A percentile compares a stretch with the other conserved stretches of the same genome.
phyloP scores from a whole-genome alignment of 805 yeast species.

The Metschnikowia borealis region DNA sequence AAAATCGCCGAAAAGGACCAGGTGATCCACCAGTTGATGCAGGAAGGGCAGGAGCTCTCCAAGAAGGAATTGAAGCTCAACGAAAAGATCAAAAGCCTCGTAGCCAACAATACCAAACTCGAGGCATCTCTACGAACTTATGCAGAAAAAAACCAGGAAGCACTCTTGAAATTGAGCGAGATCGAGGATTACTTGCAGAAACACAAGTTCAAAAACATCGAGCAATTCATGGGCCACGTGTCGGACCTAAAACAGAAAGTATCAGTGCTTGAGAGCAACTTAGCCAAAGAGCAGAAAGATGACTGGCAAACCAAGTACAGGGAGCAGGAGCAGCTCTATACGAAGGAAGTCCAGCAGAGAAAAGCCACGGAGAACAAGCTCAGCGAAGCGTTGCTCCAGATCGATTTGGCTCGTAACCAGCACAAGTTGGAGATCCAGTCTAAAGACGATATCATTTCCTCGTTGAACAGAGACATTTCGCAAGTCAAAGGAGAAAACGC shows the following conservation, averaged over 20 bases:
- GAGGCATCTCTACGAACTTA: slow-evolving; percentile 29
- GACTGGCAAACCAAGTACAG: slow-evolving; percentile 26
- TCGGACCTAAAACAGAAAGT: slow-evolving; percentile 14
- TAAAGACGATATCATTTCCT: slow-evolving; percentile 31
- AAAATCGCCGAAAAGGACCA: slow-evolving; percentile 50
- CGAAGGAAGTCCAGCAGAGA: slow-evolving; percentile 22
- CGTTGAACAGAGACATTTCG: slow-evolving; percentile 27
- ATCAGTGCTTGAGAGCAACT: slow-evolving; percentile 14
- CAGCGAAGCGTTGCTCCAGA: slow-evolving; percentile 30
- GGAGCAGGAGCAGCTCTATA: slow-evolving; percentile 22
- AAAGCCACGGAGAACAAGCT: slow-evolving; percentile 20
- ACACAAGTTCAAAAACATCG: slow-evolving; percentile 26
- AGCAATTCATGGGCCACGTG: slow-evolving; percentile 24
- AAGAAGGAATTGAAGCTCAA: slow-evolving; percentile 65
- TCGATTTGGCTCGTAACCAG: slow-evolving; percentile 24
- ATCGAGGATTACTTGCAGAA: slow-evolving; percentile 30
- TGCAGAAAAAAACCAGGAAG: slow-evolving; percentile 27
- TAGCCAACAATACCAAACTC: slow-evolving; percentile 28
- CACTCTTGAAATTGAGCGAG: slow-evolving; percentile 35
- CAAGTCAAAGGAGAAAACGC: slow-evolving; percentile 31
- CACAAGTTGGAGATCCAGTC: slow-evolving; percentile 30
- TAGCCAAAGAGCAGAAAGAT: slow-evolving; percentile 17
- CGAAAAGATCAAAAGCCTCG: slow-evolving; percentile 61
- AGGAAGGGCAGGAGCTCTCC: slow-evolving; percentile 73
- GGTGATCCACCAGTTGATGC: slow-evolving; percentile 59